Conservation (phyloP, 202 grass and related monocot species). For the Eragrostis tef region DNA sequence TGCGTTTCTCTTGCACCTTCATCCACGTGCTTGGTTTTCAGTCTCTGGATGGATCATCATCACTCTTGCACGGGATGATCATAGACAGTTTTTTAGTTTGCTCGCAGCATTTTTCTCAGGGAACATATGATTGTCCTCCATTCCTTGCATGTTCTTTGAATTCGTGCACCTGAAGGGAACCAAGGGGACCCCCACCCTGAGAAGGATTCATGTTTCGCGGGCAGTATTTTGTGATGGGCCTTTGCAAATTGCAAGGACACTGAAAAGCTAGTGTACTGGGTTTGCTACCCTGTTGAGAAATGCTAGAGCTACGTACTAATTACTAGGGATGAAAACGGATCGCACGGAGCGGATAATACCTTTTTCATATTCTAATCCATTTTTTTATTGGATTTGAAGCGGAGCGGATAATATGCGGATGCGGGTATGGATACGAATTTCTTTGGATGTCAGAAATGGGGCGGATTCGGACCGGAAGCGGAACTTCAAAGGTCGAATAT, state of each 20-base stretch:
- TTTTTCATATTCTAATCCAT: too few species aligned
- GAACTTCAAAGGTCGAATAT: too few species aligned
- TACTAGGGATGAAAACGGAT: too few species aligned
- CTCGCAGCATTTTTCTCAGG: constrained; percentile 7
- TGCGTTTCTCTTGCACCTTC: not conserved
- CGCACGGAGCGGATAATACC: too few species aligned
- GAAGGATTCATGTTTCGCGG: not conserved
- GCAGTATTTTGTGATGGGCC: not conserved
- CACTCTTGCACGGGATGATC: not conserved
- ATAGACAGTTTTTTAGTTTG: not conserved
- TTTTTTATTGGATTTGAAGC: too few species aligned
- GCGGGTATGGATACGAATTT: too few species aligned
- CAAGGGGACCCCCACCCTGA: not conserved
- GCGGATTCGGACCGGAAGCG: too few species aligned
- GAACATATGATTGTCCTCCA: constrained; percentile 1
- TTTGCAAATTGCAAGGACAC: constrained; percentile 17
- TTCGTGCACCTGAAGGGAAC: constrained; percentile 4
- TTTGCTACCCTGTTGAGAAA: not conserved
- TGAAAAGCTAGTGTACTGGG: constrained; percentile 23
- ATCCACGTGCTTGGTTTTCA: not conserved
- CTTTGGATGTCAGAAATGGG: too few species aligned
- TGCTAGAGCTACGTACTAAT: too few species aligned
- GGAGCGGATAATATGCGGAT: too few species aligned
- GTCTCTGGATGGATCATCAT: not conserved
- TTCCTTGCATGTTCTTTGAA: not conserved